Conservation (phyloP, 2,329 filamentous ascomycete genomes). For the Calycina herbarum region DNA sequence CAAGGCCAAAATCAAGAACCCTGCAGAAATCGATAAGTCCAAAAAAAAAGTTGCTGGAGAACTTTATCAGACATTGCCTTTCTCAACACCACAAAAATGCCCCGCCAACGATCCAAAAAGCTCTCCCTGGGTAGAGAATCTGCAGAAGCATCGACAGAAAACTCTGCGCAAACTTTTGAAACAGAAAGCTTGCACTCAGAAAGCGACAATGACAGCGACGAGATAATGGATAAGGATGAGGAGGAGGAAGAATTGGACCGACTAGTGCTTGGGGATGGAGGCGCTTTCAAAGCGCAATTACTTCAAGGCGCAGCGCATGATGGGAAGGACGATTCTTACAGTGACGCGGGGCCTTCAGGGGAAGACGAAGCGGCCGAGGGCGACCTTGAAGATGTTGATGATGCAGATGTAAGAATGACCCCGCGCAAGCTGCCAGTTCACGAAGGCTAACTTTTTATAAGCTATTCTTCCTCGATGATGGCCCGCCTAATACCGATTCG, state of each 20-base stretch:
- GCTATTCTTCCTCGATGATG: constrained; percentile 43
- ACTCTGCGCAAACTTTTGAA: constrained; percentile 10
- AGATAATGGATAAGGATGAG: constrained; percentile 67
- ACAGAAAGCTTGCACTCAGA: constrained; percentile 21
- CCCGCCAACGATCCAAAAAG: constrained; percentile 35
- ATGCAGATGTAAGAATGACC: constrained; percentile 56
- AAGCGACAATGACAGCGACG: constrained; percentile 35
- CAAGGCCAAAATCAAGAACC: background rate
- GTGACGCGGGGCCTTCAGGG: constrained; percentile 33
- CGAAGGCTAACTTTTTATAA: constrained; percentile 22
- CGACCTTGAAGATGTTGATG: constrained; percentile 65
- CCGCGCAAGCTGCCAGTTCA: background rate
- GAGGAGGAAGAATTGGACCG: constrained; percentile 84
- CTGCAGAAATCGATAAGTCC: constrained; percentile 5
- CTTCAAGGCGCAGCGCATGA: constrained; percentile 51
- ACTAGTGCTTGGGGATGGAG: constrained; percentile 82
- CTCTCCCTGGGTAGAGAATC: constrained; percentile 24
- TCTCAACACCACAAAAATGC: constrained; percentile 28
- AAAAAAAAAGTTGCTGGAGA: constrained; percentile 6
- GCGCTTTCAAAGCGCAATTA: constrained; percentile 76
- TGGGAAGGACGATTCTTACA: constrained; percentile 17
- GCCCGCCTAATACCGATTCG: constrained; percentile 31
- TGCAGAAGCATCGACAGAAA: background rate
- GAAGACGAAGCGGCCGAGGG: constrained; percentile 50
- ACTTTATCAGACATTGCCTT: constrained; percentile 5